Percentiles rank a stretch among this genome's conserved stretches.
phyloP scores from a whole-genome alignment of 192 early-diverging fungal species.

The Backusella liffmaniae region DNA sequence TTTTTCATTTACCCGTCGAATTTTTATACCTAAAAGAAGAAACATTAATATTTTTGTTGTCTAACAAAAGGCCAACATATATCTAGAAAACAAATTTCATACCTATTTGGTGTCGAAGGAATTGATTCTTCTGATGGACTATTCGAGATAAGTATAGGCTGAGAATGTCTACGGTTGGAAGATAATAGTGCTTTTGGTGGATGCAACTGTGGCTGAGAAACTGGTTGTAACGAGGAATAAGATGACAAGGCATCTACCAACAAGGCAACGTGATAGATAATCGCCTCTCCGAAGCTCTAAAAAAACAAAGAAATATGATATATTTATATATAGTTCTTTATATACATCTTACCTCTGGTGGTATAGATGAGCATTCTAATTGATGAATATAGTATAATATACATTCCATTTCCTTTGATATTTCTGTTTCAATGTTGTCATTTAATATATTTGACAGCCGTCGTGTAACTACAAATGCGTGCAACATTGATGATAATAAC shows the following conservation, averaged over 20 bases:
- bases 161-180: neutral
- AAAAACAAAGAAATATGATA: neutral
- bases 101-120: neutral
- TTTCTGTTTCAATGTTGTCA: neutral
- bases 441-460: neutral
- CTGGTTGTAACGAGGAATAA: neutral
- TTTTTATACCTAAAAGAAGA: neutral
- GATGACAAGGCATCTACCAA: neutral
- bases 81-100: neutral
- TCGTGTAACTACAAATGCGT: neutral
- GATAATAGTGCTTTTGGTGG: neutral
- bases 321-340: neutral
- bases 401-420: neutral
- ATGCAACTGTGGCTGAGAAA: neutral
- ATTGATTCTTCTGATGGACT: neutral
- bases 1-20: neutral
- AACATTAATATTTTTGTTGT: neutral
- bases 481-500: slow-evolving; percentile 4
- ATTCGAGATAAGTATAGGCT: neutral
- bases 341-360: neutral
- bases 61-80: neutral
- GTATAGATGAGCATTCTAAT: neutral
- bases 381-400: slow-evolving; percentile 3
- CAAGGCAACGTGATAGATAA: neutral
- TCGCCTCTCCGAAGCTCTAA: neutral